Percentiles rank a stretch among this genome's conserved stretches.
Evolutionary conservation across 208 protist species (phyloP).

Genomic region (Leishmania braziliensis): DNA sequence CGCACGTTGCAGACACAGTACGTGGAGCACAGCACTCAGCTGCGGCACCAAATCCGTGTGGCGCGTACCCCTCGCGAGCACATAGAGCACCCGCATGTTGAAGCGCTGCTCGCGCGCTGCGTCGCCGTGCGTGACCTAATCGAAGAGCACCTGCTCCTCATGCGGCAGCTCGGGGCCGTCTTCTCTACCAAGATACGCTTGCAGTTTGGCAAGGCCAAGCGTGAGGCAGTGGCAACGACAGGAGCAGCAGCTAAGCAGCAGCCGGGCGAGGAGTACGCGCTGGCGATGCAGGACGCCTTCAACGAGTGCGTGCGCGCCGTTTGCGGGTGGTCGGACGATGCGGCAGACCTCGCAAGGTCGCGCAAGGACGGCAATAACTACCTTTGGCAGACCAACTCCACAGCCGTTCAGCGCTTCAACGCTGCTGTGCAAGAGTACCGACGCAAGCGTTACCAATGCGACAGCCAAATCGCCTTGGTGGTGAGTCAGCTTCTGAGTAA

Average conservation of each 20-base stretch:
- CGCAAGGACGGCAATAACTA: constrained; percentile 10
- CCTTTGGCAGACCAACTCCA: constrained; percentile 53
- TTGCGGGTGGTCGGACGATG: constrained; percentile 12
- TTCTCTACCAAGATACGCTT: constrained; percentile 36
- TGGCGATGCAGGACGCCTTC: constrained; percentile 48
- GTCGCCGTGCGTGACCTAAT: constrained; percentile 43
- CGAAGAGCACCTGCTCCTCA: constrained; percentile 54
- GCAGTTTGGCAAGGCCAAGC: constrained; percentile 11
- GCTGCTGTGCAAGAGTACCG: constrained; percentile 50
- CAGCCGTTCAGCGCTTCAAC: constrained; percentile 45
- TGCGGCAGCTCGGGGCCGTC: constrained; percentile 51
- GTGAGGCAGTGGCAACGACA: constrained; percentile 1
- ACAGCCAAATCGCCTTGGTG: constrained; percentile 70
- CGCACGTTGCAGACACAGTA: constrained; percentile 52
- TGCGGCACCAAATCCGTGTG: constrained; percentile 35
- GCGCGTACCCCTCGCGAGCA: constrained; percentile 21
- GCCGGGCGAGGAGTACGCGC: constrained; percentile 41
- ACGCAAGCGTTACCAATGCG: constrained; percentile 42
- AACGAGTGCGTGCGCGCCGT: constrained; percentile 40
- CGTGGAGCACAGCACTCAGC: constrained; percentile 31
- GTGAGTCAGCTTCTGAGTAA: constrained; percentile 68
- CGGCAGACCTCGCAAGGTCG: neutral
- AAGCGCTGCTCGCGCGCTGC: constrained; percentile 52
- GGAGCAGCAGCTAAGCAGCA: constrained; percentile 23
- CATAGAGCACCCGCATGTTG: constrained; percentile 41